phyloP scores from a whole-genome alignment of 306 rosid genomes.

The Biancaea sappan region DNA sequence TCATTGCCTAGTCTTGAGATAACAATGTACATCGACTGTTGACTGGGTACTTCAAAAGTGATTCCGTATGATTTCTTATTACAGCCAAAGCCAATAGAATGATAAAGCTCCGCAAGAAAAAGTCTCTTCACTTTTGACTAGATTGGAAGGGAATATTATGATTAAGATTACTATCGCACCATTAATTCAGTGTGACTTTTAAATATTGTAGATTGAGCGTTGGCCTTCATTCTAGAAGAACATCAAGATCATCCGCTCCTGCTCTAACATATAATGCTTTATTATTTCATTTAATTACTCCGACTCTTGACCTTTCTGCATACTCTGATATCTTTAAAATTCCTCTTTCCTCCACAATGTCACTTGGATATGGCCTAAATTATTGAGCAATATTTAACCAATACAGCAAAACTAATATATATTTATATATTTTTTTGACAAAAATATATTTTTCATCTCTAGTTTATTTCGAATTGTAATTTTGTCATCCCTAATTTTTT shows the following conservation, averaged over 20 bases:
- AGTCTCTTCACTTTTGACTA: conserved; percentile 24
- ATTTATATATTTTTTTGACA: too few species aligned
- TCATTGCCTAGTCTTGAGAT: neutral
- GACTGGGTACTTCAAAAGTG: neutral
- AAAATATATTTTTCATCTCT: too few species aligned
- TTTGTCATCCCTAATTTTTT: too few species aligned
- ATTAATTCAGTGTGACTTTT: neutral
- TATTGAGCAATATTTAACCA: too few species aligned
- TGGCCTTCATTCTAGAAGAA: conserved; percentile 20
- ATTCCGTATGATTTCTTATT: neutral
- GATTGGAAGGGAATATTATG: neutral
- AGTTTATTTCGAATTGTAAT: too few species aligned
- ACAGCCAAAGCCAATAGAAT: neutral
- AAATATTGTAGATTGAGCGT: neutral
- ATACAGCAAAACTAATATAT: too few species aligned
- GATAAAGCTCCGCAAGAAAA: neutral
- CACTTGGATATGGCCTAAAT: too few species aligned
- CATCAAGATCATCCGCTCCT: neutral
- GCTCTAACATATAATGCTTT: too few species aligned
- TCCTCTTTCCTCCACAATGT: too few species aligned
- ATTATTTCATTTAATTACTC: too few species aligned
- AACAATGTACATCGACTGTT: neutral
- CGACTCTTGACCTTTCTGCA: too few species aligned
- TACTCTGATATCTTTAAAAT: too few species aligned
- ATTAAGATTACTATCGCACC: neutral